Evolutionary conservation across 2,329 filamentous ascomycete species (phyloP), one percentile per base, ranked within the genome.

Genomic region (Alternaria arbusti): DNA sequence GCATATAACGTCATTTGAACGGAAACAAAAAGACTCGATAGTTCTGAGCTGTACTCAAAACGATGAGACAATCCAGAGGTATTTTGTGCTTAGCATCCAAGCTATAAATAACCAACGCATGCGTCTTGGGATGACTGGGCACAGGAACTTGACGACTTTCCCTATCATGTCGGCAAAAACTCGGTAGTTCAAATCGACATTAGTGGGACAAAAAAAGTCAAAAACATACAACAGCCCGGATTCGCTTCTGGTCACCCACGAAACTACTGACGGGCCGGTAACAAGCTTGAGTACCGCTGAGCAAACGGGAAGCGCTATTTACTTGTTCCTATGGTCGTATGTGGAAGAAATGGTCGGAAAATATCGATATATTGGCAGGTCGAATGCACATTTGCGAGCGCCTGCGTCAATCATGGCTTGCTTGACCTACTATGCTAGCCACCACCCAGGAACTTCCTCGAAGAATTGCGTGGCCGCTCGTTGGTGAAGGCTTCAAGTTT

Each of bases 401-500:
- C 8, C 6, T 8, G 10, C 28, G 54, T 17, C 13, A 5, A 3
- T 8, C 3, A 3, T 20, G 4, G 20, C 1, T 17, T 1, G 9
- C 6, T 32, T 5, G 17, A 51, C 4, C 26, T 1, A 15, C 17
- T 23, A 23, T 10, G n/a, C 57, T 46, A 68, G 4, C 28, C 57
- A 45, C 57, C 56, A 5, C 70, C 66, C 55, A 96, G 78, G 75
- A 96, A 97, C 0, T 80, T 81, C 65, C 91, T 86, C 54, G 83
- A 79, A 54, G 80, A 81, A 81, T 96, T 97, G 66, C 92, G 86
- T 11, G 85, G 85, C 65, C 84, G 83, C 79, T 95, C 88, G 8
- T 84, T 86, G 57, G 86, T 90, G 70, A 89, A 86, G 0, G 90
- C 91, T 69, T 96, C 91, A 25, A 97, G 76, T 78, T 92, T 93